These are phyloP conservation scores for Curvularia spicifera DNA, from an alignment of 2,329 filamentous ascomycete species.

Conservation along the genomic window DNA sequence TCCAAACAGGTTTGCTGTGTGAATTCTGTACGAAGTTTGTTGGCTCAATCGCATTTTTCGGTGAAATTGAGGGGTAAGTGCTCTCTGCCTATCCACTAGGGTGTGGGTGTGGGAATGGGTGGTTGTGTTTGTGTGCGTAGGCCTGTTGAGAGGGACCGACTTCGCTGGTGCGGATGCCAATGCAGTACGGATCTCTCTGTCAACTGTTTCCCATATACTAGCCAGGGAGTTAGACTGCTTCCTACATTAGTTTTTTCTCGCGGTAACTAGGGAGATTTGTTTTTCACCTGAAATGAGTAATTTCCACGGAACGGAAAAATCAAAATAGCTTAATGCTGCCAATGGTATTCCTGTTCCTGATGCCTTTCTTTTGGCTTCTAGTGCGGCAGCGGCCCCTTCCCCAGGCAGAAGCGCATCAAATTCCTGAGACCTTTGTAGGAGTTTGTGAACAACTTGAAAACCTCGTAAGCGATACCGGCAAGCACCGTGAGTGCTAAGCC, in stretches of 20 bases:
- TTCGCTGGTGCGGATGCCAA: background rate
- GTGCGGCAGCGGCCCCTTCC: background rate
- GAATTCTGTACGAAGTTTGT: background rate
- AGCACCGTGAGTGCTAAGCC: background rate
- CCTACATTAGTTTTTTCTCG: background rate
- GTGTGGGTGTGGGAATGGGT: background rate
- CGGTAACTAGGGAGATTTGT: background rate
- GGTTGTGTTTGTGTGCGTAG: background rate
- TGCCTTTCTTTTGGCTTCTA: background rate
- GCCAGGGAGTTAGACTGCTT: background rate
- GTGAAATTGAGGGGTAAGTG: background rate
- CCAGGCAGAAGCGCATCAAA: conserved; percentile 1
- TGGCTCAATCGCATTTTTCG: background rate
- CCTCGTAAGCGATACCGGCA: background rate
- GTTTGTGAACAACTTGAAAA: background rate
- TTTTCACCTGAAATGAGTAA: background rate
- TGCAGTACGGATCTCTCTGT: background rate
- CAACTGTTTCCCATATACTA: background rate
- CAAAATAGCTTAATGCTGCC: background rate
- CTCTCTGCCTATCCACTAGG: background rate
- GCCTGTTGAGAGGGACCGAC: conserved; percentile 2
- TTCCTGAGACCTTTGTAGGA: background rate
- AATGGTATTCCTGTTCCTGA: background rate
- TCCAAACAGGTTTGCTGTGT: background rate
- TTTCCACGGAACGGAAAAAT: background rate